Percentiles rank a stretch among this genome's conserved stretches.
Conservation (phyloP, 2,329 filamentous ascomycete genomes). For the Colletotrichum truncatum region DNA sequence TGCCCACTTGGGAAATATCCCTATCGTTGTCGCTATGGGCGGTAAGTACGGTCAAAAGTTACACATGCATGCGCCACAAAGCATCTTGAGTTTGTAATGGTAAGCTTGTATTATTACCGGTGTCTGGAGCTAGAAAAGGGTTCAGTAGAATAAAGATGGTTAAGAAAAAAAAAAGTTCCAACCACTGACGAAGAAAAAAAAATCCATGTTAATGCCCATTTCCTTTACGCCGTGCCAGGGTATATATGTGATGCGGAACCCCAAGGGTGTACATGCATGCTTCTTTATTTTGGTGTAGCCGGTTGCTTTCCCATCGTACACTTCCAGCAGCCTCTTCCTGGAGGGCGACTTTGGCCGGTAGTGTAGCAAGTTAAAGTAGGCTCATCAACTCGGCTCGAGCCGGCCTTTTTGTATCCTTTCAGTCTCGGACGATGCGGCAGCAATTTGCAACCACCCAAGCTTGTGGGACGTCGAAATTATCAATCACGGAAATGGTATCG, state of each 20-base stretch:
- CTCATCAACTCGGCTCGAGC: constrained; percentile 4
- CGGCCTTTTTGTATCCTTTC: not conserved
- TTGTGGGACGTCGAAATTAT: not conserved
- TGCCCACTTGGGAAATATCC: not conserved
- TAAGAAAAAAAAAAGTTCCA: not conserved
- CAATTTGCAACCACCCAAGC: not conserved
- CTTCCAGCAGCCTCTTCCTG: not conserved
- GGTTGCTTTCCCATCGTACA: constrained; percentile 16
- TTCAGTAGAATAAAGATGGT: not conserved
- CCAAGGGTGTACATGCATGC: constrained; percentile 9
- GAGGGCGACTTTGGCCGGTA: constrained; percentile 1
- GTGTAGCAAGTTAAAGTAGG: not conserved
- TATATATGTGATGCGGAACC: constrained; percentile 25
- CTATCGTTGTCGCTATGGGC: too few species aligned
- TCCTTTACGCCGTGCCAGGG: constrained; percentile 29
- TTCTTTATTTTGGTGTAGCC: constrained; percentile 1
- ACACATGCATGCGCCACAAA: not conserved
- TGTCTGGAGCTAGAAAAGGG: constrained; percentile 1
- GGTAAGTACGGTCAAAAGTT: too few species aligned
- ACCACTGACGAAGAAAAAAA: not conserved
- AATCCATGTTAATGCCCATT: constrained; percentile 23
- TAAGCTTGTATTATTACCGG: constrained; percentile 17
- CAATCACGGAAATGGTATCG: not conserved
- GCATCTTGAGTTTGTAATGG: not conserved
- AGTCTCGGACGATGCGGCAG: not conserved